Percentiles rank a stretch among this genome's conserved stretches.
Conservation (phyloP, 2,329 filamentous ascomycete species). For the Pseudogymnoascus sp. region DNA sequence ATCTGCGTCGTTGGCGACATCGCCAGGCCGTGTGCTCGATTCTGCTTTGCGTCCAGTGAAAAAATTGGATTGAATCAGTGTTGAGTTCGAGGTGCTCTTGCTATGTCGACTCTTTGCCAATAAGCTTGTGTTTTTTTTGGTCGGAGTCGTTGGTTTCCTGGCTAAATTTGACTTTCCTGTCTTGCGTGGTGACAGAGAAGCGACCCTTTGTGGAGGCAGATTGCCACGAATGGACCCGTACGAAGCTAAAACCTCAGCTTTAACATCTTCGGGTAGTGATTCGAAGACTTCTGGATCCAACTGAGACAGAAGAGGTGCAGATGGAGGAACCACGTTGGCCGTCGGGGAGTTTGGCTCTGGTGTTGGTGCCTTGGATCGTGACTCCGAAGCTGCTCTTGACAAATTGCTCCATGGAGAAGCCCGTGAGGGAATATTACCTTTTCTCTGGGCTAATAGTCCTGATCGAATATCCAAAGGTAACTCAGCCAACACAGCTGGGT, state of each 20-base stretch:
- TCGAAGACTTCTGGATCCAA: constrained; percentile 78
- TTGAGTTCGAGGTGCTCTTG: constrained; percentile 46
- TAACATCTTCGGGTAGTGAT: constrained; percentile 76
- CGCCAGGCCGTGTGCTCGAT: not conserved
- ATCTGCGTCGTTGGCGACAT: constrained; percentile 17
- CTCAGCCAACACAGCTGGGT: constrained; percentile 73
- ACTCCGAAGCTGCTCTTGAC: constrained; percentile 31
- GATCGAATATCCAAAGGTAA: constrained; percentile 75
- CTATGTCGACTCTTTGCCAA: constrained; percentile 35
- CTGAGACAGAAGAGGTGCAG: constrained; percentile 52
- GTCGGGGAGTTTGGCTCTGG: constrained; percentile 1
- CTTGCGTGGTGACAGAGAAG: constrained; percentile 45
- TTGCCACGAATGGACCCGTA: constrained; percentile 38
- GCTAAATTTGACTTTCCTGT: constrained; percentile 40
- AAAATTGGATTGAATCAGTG: constrained; percentile 67
- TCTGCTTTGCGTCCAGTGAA: constrained; percentile 34
- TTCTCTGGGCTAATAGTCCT: constrained; percentile 56
- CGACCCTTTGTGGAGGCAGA: constrained; percentile 24
- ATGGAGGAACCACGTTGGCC: not conserved
- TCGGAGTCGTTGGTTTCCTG: constrained; percentile 51
- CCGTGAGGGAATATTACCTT: constrained; percentile 18
- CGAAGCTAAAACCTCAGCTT: constrained; percentile 69
- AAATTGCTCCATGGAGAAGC: constrained; percentile 24
- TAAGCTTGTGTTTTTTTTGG: constrained; percentile 49
- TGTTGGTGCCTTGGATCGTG: constrained; percentile 19